A percentile compares a stretch with the other conserved stretches of the same genome.
Conservation (phyloP, 495 filamentous ascomycete species). For the Terfezia boudieri region DNA sequence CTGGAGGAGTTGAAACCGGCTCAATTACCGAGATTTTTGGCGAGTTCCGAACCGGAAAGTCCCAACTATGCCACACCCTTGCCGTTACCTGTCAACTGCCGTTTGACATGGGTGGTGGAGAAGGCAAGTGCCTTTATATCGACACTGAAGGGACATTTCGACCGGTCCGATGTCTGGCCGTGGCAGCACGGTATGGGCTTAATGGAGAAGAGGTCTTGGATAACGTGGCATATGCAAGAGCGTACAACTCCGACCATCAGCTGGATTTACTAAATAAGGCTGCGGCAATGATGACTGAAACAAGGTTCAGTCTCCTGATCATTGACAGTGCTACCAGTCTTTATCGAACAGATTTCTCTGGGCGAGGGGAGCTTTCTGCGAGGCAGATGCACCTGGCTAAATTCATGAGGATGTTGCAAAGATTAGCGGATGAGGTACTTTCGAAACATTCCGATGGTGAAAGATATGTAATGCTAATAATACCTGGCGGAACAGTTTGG, state of each 20-base stretch:
- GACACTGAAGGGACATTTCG: conserved; percentile 96
- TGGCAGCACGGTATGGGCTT: conserved; percentile 81
- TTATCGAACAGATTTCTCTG: conserved; percentile 87
- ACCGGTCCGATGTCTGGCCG: conserved; percentile 69
- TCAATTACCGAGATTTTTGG: conserved; percentile 98
- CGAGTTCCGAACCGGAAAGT: conserved; percentile 94
- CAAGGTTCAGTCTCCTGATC: conserved; percentile 80
- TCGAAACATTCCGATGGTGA: background rate
- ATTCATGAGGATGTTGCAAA: conserved; percentile 84
- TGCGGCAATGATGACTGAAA: conserved; percentile 97
- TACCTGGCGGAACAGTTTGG: conserved; percentile 33
- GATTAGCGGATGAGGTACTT: conserved; percentile 60
- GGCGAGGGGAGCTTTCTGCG: conserved; percentile 74
- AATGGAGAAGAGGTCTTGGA: conserved; percentile 93
- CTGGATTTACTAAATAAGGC: conserved; percentile 85
- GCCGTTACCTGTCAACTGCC: conserved; percentile 93
- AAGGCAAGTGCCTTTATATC: conserved; percentile 98
- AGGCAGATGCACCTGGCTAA: conserved; percentile 88
- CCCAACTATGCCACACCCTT: conserved; percentile 95
- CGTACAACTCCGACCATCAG: conserved; percentile 97
- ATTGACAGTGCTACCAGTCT: conserved; percentile 89
- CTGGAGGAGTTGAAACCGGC: conserved; percentile 86
- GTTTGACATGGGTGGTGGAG: conserved; percentile 96
- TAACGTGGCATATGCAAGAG: conserved; percentile 91
- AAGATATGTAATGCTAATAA: background rate